A percentile compares a stretch with the other conserved stretches of the same genome.
Evolutionary conservation across 176 grass and related monocot genomes (phyloP).

Genomic region (Saccharum officinarum): DNA sequence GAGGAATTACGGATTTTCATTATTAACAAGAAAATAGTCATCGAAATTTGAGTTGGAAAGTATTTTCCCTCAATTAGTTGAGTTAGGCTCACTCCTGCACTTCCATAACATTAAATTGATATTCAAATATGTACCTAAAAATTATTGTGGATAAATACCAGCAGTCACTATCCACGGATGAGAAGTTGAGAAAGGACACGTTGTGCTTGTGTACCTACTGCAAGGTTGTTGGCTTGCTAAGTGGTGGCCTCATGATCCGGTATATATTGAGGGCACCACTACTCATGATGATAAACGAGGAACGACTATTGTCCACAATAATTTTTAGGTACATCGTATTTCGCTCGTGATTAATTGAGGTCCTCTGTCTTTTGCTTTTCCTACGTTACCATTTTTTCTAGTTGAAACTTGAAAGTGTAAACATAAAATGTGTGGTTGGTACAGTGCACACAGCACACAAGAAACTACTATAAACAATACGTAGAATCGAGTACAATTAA

Average conservation of each 20-base stretch:
- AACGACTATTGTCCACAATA: not conserved
- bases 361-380: not conserved
- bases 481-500: too few relatives aligned
- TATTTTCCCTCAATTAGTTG: too few relatives aligned
- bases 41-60: not conserved
- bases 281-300: not conserved
- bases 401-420: too few relatives aligned
- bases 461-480: too few relatives aligned
- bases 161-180: not conserved
- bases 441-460: not conserved
- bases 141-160: not conserved
- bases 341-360: not conserved
- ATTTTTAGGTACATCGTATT: too few relatives aligned
- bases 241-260: not conserved
- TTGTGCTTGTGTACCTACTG: not conserved
- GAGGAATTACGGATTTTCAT: too few relatives aligned
- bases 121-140: too few relatives aligned
- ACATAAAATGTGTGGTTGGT: too few relatives aligned
- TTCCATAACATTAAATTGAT: not conserved
- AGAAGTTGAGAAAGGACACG: not conserved
- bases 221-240: not conserved
- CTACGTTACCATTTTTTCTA: not conserved
- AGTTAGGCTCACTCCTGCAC: not conserved
- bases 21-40: too few relatives aligned
- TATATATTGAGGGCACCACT: not conserved